Evolutionary conservation across 495 filamentous ascomycete species (phyloP), one percentile per base, ranked within the genome.

Genomic region (Hypoxylon fuscum): DNA sequence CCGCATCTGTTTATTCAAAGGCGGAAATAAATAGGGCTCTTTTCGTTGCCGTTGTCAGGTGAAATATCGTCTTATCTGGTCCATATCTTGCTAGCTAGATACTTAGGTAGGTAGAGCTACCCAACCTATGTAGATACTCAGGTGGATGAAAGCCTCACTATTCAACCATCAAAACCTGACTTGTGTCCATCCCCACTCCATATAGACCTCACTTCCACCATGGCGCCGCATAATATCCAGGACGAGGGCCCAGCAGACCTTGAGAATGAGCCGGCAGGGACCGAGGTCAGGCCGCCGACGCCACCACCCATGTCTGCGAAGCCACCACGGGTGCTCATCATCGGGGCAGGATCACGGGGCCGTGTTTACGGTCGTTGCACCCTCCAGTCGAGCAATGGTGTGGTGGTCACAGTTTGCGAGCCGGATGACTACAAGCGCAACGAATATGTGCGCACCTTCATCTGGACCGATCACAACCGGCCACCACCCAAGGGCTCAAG

Each of bases 291-390:
- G 27, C 69, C 69, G 22, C 69, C 72, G 12, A 65, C 70, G 4
- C 62, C 64, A 21, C 71, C 73, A 8, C 63, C 75, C 4, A 65
- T 72, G 66, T 75, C 77, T 9, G 62, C 71, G 0, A 73, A 61
- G 20, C 79, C 81, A 8, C 85, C 85, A 5, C 81, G 84, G 15
- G 80, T 96, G 66, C 80, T 97, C 43, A 81, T 98, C 60, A 90
- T 97, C 59, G 94, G 94, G 40, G 95, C 91, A 9, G 94, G 95
- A 17, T 92, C 90, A 14, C 86, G 93, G 4, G 93, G 94, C 38
- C 82, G 83, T 49, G 82, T 89, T 14, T 96, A 96, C 70, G 89
- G 89, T 9, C 74, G 79, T 37, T 88, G 89, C 40, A 86, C 91
- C 22, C 73, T 73, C 15, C 76, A 81, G 4, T 79, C 83, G 6